phyloP scores from a whole-genome alignment of 345 rosid species.

The Jatropha curcas region DNA sequence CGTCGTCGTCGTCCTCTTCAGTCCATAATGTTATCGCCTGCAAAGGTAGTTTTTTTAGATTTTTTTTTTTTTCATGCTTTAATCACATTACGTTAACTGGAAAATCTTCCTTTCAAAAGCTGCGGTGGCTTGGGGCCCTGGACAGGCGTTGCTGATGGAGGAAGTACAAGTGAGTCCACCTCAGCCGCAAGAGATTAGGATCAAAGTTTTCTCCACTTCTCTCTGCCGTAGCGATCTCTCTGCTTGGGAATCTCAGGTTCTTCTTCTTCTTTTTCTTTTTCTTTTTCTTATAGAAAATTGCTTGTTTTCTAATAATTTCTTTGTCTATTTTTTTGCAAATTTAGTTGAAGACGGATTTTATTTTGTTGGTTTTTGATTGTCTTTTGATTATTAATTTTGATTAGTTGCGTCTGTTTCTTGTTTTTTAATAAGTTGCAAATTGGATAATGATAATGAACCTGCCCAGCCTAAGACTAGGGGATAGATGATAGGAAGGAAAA shows the following conservation, averaged over 20 bases:
- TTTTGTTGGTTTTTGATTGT: too few relatives aligned
- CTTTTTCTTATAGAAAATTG: too few relatives aligned
- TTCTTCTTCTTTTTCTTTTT: neutral
- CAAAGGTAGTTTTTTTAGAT: slow-evolving; percentile 28
- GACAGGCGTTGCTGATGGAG: slow-evolving; percentile 75
- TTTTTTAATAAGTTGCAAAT: too few relatives aligned
- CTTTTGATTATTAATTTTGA: too few relatives aligned
- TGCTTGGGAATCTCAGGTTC: slow-evolving; percentile 85
- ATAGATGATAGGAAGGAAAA: too few relatives aligned
- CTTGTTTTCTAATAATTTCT: neutral
- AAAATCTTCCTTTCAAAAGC: slow-evolving; percentile 33
- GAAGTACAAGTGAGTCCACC: slow-evolving; percentile 88
- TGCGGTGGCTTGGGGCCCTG: slow-evolving; percentile 92
- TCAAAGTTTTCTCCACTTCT: slow-evolving; percentile 82
- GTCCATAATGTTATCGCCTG: slow-evolving; percentile 35
- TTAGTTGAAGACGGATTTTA: neutral
- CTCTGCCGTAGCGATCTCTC: slow-evolving; percentile 84
- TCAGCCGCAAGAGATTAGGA: slow-evolving; percentile 69
- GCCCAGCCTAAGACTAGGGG: too few relatives aligned
- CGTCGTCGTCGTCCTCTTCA: too few relatives aligned
- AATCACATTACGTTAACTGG: neutral
- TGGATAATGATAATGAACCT: too few relatives aligned
- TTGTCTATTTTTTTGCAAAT: too few relatives aligned
- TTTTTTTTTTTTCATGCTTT: neutral
- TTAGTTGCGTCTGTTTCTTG: too few relatives aligned